Evolutionary conservation across 2,329 filamentous ascomycete species (phyloP).

Genomic region (Helotiales sp.): DNA sequence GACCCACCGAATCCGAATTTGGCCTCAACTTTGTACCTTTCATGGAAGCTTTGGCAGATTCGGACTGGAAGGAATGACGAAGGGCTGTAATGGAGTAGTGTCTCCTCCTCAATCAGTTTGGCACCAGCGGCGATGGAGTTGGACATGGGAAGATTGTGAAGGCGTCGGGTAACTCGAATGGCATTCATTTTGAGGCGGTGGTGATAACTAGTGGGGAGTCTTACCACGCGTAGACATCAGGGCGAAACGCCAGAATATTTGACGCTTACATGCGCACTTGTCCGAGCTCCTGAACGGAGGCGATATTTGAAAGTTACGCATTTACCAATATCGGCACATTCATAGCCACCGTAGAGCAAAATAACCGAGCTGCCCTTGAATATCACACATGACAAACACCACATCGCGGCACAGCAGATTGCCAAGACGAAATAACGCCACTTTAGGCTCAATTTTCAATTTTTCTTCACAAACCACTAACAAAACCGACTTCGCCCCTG

Average conservation of each 20-base stretch:
- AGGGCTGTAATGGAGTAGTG: not conserved
- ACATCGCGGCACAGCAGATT: not conserved
- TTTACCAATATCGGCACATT: no score
- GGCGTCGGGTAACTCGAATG: not conserved
- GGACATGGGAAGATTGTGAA: not conserved
- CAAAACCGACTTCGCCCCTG: not conserved
- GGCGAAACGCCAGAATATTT: no score
- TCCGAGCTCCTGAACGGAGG: no score
- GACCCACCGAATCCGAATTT: not conserved
- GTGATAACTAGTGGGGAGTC: no score
- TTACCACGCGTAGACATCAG: no score
- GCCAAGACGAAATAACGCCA: not conserved
- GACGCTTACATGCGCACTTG: no score
- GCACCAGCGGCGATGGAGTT: not conserved
- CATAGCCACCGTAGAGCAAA: no score
- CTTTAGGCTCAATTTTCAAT: not conserved
- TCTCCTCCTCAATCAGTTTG: not conserved
- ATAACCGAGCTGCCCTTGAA: no score
- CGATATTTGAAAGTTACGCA: no score
- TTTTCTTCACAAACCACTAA: constrained; percentile 3
- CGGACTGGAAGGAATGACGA: not conserved
- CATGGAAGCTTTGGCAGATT: not conserved
- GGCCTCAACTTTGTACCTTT: not conserved
- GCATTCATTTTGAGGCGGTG: not conserved
- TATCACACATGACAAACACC: no score